These are phyloP conservation scores for Ceratocystis variospora DNA, from an alignment of 2,329 filamentous ascomycete genomes.

Conservation along the genomic window DNA sequence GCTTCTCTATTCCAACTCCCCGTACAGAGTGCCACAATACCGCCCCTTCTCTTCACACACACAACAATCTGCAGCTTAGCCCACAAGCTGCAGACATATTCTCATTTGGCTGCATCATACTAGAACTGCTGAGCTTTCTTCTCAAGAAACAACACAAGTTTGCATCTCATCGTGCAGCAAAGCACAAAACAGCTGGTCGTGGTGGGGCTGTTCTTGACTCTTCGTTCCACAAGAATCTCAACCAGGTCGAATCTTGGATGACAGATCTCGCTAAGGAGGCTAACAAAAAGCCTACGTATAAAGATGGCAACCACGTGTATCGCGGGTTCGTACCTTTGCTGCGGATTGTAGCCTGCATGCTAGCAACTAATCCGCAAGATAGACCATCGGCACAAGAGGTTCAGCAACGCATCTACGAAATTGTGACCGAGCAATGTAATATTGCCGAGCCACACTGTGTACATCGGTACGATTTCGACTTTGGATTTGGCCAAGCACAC, in stretches of 20 bases:
- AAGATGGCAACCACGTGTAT: constrained; percentile 34
- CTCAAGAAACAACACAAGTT: constrained; percentile 56
- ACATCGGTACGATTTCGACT: constrained; percentile 33
- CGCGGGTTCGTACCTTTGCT: constrained; percentile 39
- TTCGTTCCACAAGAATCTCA: constrained; percentile 58
- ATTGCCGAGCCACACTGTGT: constrained; percentile 41
- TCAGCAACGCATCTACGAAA: constrained; percentile 38
- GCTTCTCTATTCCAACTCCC: constrained; percentile 27
- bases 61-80: constrained; percentile 34
- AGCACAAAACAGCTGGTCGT: constrained; percentile 44
- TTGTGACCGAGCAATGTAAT: constrained; percentile 36
- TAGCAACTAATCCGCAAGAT: constrained; percentile 37
- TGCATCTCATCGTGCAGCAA: constrained; percentile 49
- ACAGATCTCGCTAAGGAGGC: constrained; percentile 45
- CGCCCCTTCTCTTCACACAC: constrained; percentile 27
- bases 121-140: constrained; percentile 57
- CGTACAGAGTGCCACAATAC: constrained; percentile 21
- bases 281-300: constrained; percentile 30
- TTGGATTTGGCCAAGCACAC: constrained; percentile 23
- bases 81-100: constrained; percentile 55
- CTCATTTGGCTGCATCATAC: constrained; percentile 56
- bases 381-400: constrained; percentile 41
- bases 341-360: constrained; percentile 40
- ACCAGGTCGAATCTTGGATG: constrained; percentile 58
- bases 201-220: constrained; percentile 52